Evolutionary conservation across 169 alveolate species (phyloP).

Genomic region (Plasmodium gallinaceum): DNA sequence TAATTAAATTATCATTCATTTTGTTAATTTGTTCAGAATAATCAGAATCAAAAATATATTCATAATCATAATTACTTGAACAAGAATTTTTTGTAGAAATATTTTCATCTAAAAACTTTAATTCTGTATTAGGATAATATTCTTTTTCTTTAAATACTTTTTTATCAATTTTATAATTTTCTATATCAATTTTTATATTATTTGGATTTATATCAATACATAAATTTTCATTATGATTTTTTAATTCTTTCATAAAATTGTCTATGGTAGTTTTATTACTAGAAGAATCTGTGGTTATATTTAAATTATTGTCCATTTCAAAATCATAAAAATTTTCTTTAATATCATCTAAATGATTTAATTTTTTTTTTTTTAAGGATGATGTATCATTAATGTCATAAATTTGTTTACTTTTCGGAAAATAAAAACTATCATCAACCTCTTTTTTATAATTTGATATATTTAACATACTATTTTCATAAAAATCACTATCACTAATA

Average conservation of each 20-base stretch:
- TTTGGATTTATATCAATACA: constrained; percentile 21
- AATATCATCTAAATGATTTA: neutral
- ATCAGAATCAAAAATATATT: constrained; percentile 5
- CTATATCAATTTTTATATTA: neutral
- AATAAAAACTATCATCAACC: neutral
- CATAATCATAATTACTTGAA: neutral
- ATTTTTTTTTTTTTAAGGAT: neutral
- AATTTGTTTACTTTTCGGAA: neutral
- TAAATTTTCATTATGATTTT: constrained; percentile 28
- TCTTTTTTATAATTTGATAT: neutral
- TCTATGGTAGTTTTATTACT: constrained; percentile 30
- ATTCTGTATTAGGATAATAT: constrained; percentile 32
- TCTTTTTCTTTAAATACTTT: constrained; percentile 37
- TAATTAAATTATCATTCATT: neutral
- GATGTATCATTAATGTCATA: neutral
- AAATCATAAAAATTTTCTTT: neutral
- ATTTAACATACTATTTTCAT: neutral
- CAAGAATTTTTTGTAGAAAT: neutral
- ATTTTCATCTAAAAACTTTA: neutral
- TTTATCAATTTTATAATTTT: neutral
- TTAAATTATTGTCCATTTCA: constrained; percentile 1
- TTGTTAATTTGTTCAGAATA: constrained; percentile 4
- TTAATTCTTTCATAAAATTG: constrained; percentile 22
- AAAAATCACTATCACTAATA: neutral
- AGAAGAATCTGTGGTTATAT: constrained; percentile 7